A percentile compares a stretch with the other conserved stretches of the same genome.
Conservation (phyloP, 306 rosid species). For the Fragaria nilgerrensis region DNA sequence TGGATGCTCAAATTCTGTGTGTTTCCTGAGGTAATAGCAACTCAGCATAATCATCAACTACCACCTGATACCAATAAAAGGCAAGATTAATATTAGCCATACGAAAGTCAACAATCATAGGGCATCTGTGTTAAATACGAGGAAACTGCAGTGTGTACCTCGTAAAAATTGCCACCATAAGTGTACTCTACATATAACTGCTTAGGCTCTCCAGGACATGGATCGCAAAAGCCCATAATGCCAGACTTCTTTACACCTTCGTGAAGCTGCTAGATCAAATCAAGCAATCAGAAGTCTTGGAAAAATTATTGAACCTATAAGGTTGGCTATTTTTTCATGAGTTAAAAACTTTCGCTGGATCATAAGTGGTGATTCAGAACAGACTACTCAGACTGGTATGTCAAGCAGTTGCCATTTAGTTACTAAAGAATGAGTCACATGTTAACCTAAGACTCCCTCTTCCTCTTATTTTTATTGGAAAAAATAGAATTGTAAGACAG, state of each 20-base stretch:
- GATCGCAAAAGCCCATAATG: constrained; percentile 95
- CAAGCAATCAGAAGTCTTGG: background rate
- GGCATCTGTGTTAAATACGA: background rate
- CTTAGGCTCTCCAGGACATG: constrained; percentile 81
- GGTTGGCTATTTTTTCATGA: background rate
- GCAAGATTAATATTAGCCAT: constrained; percentile 11
- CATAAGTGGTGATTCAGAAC: background rate
- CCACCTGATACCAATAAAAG: constrained; percentile 44
- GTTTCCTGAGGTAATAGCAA: constrained; percentile 58
- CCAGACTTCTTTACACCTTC: constrained; percentile 93
- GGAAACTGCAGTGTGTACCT: constrained; percentile 44
- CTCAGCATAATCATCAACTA: constrained; percentile 69
- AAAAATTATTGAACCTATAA: background rate
- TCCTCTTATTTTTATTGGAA: background rate
- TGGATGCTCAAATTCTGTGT: constrained; percentile 49
- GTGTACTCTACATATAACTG: constrained; percentile 72
- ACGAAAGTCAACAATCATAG: background rate
- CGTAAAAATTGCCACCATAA: constrained; percentile 46
- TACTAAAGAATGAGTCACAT: background rate
- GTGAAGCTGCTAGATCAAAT: constrained; percentile 67
- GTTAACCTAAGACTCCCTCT: background rate
- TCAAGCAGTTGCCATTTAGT: background rate
- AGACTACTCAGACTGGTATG: background rate
- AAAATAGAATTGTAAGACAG: background rate
- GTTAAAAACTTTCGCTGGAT: background rate